Evolutionary conservation across 2,329 filamentous ascomycete species (phyloP).

Genomic region (Sporothrix brasiliensis): DNA sequence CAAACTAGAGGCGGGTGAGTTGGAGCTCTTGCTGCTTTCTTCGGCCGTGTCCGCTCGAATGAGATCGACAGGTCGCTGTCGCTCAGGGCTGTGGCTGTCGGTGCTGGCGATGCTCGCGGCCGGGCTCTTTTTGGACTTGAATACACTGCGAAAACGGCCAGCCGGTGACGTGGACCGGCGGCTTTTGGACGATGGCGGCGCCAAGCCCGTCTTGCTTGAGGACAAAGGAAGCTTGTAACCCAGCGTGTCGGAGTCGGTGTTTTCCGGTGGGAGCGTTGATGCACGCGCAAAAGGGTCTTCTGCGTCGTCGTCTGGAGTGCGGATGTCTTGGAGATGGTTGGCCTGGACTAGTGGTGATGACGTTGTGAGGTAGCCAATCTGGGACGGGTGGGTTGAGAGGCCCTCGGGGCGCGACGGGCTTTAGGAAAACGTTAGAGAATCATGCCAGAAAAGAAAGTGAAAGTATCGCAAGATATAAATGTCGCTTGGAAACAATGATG

Average conservation of each 20-base stretch:
- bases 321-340: conserved; percentile 52
- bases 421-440: background rate
- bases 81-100: conserved; percentile 49
- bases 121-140: conserved; percentile 59
- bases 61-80: conserved; percentile 2
- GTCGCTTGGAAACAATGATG: conserved; percentile 17
- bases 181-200: conserved; percentile 48
- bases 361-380: conserved; percentile 68
- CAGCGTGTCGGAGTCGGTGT: conserved; percentile 44
- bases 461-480: background rate
- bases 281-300: conserved; percentile 43
- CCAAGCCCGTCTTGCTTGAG: conserved; percentile 47
- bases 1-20: conserved; percentile 9
- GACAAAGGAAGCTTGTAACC: conserved; percentile 42
- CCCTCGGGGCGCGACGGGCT: conserved; percentile 44
- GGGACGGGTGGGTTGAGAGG: conserved; percentile 63
- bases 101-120: conserved; percentile 44
- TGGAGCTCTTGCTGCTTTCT: conserved; percentile 30
- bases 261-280: conserved; percentile 44
- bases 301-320: conserved; percentile 43
- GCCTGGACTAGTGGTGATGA: conserved; percentile 69
- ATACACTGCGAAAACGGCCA: conserved; percentile 71
- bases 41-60: background rate
- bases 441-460: conserved; percentile 8
- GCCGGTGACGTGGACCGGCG: conserved; percentile 69